Base-by-base conservation (phyloP, 2,329 filamentous ascomycete genomes). In the Arthrobotrys musiformis region DNA sequence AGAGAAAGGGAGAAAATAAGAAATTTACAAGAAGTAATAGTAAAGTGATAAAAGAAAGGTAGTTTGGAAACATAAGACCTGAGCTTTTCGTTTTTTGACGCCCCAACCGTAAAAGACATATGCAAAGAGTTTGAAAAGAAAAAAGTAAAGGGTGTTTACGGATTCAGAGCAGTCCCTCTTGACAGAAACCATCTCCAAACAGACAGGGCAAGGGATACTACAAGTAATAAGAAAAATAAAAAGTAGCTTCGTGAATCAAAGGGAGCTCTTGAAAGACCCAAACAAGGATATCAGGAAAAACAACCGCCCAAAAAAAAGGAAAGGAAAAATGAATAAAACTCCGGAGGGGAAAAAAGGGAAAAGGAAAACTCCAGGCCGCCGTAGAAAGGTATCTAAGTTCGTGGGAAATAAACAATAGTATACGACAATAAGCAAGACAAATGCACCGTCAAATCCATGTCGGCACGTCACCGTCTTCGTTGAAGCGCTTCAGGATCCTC, bases 41-140 rank as follows among this genome's bases (percentile, higher is more conserved):
- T 58, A 58, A 33, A n/a, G 54, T 42, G 33, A 68, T 44, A 58
- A 54, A 22, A 37, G 33, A 58, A 58, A 58, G 50, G 54, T 58
- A 40, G 54, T 40, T 58, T 40, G 54, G 40, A 58, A 58, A 58
- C 54, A 58, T 58, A 37, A 24, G 19, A 75, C 62, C 64, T 68
- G 72, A 76, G 72, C 72, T 76, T 76, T 73, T 76, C 48, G 64
- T 37, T 63, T 68, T 75, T 68, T 70, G 72, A 76, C 72, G 72
- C 72, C 72, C 70, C 72, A 76, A 63, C 72, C 72, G 62, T 69
- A 70, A 76, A n/a, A 69, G 64, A 76, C 48, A 76, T 62, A 64
- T 76, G 64, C 63, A 76, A 26, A 56, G 58, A 58, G n/a, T 17
- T 46, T 44, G 35, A 46, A 68, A 33, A 54, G 22, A 46, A 54